Evolutionary conservation across 495 filamentous ascomycete genomes (phyloP).

Genomic region (Ascobolus immersus): DNA sequence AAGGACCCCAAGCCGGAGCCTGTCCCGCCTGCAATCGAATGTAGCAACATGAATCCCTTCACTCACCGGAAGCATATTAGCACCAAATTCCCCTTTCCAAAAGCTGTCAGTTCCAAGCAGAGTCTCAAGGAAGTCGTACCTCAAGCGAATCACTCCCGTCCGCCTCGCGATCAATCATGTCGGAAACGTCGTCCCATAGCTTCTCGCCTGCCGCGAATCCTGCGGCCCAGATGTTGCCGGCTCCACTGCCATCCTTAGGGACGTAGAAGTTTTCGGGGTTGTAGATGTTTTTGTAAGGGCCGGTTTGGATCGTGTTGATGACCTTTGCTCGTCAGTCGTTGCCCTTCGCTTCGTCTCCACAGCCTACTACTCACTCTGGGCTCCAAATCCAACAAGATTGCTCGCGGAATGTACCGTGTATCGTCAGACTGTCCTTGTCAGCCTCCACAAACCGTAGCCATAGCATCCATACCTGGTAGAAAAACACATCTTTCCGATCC

Average conservation of each 20-base stretch:
- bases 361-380: constrained; percentile 36
- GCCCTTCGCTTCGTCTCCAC: not conserved
- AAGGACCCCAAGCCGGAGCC: constrained; percentile 86
- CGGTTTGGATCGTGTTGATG: constrained; percentile 72
- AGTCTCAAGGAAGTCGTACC: constrained; percentile 19
- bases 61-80: constrained; percentile 4
- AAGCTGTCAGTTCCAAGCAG: not conserved
- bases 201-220: constrained; percentile 78
- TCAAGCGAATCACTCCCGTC: constrained; percentile 94
- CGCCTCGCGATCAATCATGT: constrained; percentile 97
- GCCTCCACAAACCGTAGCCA: not conserved
- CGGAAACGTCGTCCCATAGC: constrained; percentile 90
- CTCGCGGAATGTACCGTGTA: constrained; percentile 89
- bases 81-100: not conserved
- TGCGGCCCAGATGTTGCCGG: constrained; percentile 93
- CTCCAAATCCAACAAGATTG: constrained; percentile 85
- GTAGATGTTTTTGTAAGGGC: constrained; percentile 91
- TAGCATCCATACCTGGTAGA: constrained; percentile 45
- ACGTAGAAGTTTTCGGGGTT: constrained; percentile 98
- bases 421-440: constrained; percentile 45
- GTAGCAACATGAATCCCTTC: constrained; percentile 88
- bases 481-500: constrained; percentile 96
- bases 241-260: constrained; percentile 69
- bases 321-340: constrained; percentile 27
- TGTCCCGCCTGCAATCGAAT: constrained; percentile 92